phyloP scores from a whole-genome alignment of 2,329 filamentous ascomycete species.

The Aspergillus bombycis region DNA sequence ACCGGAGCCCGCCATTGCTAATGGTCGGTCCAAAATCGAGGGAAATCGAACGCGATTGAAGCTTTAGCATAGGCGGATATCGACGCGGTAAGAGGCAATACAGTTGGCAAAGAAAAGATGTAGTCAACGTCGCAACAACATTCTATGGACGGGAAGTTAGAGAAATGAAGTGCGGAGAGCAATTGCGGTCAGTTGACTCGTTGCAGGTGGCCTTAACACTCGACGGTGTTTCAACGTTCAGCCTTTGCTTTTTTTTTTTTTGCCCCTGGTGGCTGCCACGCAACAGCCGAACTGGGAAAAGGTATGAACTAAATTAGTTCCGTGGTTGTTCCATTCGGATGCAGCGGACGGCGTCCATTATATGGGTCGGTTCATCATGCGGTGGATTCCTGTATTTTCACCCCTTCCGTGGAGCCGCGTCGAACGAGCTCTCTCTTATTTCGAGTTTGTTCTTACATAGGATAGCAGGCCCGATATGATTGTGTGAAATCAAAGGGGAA shows the following conservation, averaged over 20 bases:
- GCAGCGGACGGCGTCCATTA: not conserved
- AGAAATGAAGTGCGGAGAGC: not conserved
- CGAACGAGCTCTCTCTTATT: not conserved
- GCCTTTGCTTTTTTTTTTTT: not conserved
- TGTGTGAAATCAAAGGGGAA: not conserved
- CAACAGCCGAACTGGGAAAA: not conserved
- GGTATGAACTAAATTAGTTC: slow-evolving; percentile 2
- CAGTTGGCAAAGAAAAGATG: slow-evolving; percentile 4
- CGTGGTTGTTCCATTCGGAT: slow-evolving; percentile 1
- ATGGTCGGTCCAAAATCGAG: slow-evolving; percentile 27
- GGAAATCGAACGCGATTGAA: slow-evolving; percentile 25
- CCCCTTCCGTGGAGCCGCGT: not conserved
- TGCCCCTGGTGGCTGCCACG: not conserved
- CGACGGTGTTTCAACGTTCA: not conserved
- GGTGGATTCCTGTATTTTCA: slow-evolving; percentile 1
- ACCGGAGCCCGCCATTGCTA: slow-evolving; percentile 30
- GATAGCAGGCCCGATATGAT: not conserved
- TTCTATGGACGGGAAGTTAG: slow-evolving; percentile 17
- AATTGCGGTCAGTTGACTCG: not conserved
- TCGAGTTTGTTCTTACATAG: not conserved
- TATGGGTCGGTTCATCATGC: slow-evolving; percentile 1
- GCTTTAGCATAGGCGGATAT: slow-evolving; percentile 34
- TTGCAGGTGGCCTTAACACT: not conserved
- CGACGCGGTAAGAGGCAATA: slow-evolving; percentile 10
- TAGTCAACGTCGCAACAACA: slow-evolving; percentile 11